Conservation (phyloP, 2,329 filamentous ascomycete species). For the Alternaria burnsii region DNA sequence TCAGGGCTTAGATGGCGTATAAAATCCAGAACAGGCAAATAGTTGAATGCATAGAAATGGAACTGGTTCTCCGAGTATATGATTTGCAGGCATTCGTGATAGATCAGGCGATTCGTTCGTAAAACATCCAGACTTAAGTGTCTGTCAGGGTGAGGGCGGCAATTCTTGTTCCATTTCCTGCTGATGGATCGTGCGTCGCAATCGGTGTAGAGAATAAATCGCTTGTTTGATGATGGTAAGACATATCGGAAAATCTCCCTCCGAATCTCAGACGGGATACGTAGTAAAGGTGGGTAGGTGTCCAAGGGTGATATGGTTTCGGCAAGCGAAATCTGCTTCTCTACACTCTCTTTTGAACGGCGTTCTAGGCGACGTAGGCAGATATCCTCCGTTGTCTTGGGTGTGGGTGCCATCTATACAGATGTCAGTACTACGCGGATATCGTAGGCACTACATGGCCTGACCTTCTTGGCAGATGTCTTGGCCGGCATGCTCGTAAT, state of each 20-base stretch:
- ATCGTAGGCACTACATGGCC: conserved; percentile 18
- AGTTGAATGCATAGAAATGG: conserved; percentile 52
- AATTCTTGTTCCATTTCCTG: conserved; percentile 49
- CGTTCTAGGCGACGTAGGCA: conserved; percentile 35
- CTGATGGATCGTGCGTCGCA: conserved; percentile 51
- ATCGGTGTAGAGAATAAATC: conserved; percentile 58
- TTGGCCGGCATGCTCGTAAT: conserved; percentile 42
- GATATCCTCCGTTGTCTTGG: conserved; percentile 38
- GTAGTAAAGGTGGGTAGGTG: conserved; percentile 48
- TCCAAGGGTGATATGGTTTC: conserved; percentile 49
- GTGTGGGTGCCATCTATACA: conserved; percentile 40
- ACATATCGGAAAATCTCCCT: conserved; percentile 51
- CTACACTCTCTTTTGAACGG: conserved; percentile 41
- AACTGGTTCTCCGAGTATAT: conserved; percentile 52
- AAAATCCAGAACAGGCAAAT: conserved; percentile 51
- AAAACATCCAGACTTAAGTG: conserved; percentile 47
- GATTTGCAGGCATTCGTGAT: conserved; percentile 50
- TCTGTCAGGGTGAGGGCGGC: conserved; percentile 46
- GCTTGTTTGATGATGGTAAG: conserved; percentile 50
- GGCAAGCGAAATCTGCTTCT: conserved; percentile 48
- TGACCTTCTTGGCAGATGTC: conserved; percentile 48
- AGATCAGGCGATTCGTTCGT: conserved; percentile 49
- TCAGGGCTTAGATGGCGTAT: conserved; percentile 51
- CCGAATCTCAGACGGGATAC: conserved; percentile 51
- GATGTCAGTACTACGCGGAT: conserved; percentile 25